Conservation (phyloP, 2,329 filamentous ascomycete species). For the Coniochaeta pulveracea region DNA sequence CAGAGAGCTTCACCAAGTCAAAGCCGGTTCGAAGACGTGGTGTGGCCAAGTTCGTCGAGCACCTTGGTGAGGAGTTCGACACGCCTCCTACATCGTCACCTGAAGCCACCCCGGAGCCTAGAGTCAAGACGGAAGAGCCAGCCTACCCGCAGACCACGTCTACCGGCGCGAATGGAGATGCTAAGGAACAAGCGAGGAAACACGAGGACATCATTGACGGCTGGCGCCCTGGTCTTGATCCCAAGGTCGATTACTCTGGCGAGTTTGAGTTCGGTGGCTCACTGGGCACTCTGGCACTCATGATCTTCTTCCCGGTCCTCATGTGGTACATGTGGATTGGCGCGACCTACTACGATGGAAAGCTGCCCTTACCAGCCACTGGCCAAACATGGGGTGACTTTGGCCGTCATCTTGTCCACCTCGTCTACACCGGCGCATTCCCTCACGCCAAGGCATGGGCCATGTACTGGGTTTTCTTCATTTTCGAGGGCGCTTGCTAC, state of each 20-base stretch:
- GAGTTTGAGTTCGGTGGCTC: constrained; percentile 81
- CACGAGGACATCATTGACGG: constrained; percentile 36
- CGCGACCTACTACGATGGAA: constrained; percentile 81
- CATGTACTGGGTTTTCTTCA: constrained; percentile 90
- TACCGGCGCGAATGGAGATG: constrained; percentile 11
- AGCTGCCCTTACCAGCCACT: constrained; percentile 55
- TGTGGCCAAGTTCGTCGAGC: constrained; percentile 36
- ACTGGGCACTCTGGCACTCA: constrained; percentile 69
- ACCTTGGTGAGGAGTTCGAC: constrained; percentile 29
- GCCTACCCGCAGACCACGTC: constrained; percentile 15
- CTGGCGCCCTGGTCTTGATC: constrained; percentile 48
- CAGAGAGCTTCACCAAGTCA: constrained; percentile 24
- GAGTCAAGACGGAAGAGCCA: constrained; percentile 9
- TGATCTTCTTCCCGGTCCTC: constrained; percentile 83
- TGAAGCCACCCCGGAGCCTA: constrained; percentile 8
- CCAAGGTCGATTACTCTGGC: constrained; percentile 51
- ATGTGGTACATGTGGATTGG: constrained; percentile 99
- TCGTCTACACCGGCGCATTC: constrained; percentile 77
- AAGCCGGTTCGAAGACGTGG: constrained; percentile 31
- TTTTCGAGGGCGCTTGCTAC: constrained; percentile 77
- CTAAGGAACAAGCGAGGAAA: constrained; percentile 19
- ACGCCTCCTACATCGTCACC: constrained; percentile 12
- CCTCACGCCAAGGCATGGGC: constrained; percentile 74
- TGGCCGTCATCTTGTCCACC: constrained; percentile 52
- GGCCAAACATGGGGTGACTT: constrained; percentile 65